phyloP scores from a whole-genome alignment of 352 stramenopile species.

The Phytopythium delawarense region DNA sequence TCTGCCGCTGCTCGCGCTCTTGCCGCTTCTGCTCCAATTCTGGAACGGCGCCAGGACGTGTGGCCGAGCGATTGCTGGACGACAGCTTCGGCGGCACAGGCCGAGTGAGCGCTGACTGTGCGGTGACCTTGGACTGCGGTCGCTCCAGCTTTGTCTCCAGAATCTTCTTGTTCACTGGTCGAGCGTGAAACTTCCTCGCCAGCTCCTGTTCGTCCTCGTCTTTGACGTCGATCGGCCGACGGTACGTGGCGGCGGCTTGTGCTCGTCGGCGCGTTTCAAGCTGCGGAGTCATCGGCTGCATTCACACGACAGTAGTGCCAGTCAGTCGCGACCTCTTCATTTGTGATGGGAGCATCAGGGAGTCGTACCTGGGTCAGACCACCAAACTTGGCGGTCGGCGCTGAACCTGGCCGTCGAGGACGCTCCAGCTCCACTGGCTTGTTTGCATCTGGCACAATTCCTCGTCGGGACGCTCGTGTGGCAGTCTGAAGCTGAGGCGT shows the following conservation, averaged over 20 bases:
- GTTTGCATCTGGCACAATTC: conserved; percentile 3
- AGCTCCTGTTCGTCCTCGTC: conserved; percentile 74
- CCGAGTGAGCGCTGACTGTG: conserved; percentile 33
- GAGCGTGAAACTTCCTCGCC: conserved; percentile 72
- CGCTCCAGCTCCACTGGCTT: not conserved
- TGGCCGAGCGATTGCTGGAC: conserved; percentile 29
- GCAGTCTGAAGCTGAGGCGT: conserved; percentile 44
- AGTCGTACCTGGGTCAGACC: conserved; percentile 36
- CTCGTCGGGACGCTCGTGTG: conserved; percentile 19
- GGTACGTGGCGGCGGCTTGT: conserved; percentile 35
- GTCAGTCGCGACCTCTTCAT: not conserved
- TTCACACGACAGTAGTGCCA: not conserved
- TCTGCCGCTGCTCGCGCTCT: conserved; percentile 32
- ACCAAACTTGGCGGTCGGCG: not conserved
- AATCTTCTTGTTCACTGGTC: conserved; percentile 54
- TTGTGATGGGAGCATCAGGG: too few relatives aligned
- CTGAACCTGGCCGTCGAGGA: not conserved
- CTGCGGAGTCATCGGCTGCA: conserved; percentile 54
- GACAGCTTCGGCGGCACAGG: conserved; percentile 40
- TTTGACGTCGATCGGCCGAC: conserved; percentile 47
- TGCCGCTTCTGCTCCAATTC: conserved; percentile 40
- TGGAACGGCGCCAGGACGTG: conserved; percentile 22
- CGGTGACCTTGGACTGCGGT: conserved; percentile 24
- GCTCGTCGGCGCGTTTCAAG: conserved; percentile 62
- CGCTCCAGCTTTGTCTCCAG: conserved; percentile 34